phyloP scores from a whole-genome alignment of 306 rosid species.

The Rosa lucieae region DNA sequence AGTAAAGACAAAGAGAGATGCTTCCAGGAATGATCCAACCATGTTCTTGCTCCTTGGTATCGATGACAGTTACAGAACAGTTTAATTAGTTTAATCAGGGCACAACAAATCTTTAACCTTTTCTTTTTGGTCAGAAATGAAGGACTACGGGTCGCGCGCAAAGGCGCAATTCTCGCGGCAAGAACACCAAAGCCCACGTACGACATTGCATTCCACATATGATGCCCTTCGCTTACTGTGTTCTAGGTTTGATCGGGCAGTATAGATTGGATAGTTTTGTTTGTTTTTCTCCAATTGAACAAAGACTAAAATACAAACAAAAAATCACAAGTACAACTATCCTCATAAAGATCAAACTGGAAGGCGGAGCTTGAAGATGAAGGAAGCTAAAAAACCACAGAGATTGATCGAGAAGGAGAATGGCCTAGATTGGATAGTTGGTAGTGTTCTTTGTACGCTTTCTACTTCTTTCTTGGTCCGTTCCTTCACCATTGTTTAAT shows the following conservation, averaged over 20 bases:
- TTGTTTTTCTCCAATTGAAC: too few relatives aligned
- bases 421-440: neutral
- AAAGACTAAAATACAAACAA: neutral
- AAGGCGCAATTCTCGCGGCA: neutral
- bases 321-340: neutral
- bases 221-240: neutral
- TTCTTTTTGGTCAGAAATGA: neutral
- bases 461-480: neutral
- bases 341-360: neutral
- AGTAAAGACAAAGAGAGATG: conserved; percentile 19
- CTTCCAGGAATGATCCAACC: conserved; percentile 30
- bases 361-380: neutral
- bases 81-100: neutral
- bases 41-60: conserved; percentile 10
- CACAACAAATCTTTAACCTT: neutral
- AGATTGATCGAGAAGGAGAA: neutral
- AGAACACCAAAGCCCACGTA: neutral
- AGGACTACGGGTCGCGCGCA: conserved; percentile 1
- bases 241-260: neutral
- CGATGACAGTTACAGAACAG: conserved; percentile 18
- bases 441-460: neutral
- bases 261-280: too few relatives aligned
- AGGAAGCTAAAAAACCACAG: neutral
- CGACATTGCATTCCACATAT: neutral
- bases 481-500: neutral